Percentiles rank a stretch among this genome's conserved stretches.
These are phyloP conservation scores for Phialocephala subalpina DNA, from an alignment of 2,329 filamentous ascomycete genomes.

Conservation along the genomic window DNA sequence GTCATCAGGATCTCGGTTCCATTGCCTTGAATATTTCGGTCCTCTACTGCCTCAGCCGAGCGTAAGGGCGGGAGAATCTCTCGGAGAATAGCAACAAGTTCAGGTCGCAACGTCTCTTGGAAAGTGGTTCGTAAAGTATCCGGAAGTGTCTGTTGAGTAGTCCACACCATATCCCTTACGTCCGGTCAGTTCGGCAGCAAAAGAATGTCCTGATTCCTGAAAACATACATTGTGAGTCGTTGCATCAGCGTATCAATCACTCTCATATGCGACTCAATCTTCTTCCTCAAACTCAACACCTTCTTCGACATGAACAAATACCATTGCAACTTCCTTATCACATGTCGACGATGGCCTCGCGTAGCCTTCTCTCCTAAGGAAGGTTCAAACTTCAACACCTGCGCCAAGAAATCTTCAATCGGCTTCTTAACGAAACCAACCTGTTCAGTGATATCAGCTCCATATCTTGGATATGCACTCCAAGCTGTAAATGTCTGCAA, in stretches of 20 bases:
- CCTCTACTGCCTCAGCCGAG: too few relatives aligned
- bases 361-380: constrained; percentile 17
- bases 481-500: constrained; percentile 22
- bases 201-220: too few relatives aligned
- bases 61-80: too few relatives aligned
- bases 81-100: too few relatives aligned
- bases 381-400: constrained; percentile 22
- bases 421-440: constrained; percentile 17
- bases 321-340: not conserved
- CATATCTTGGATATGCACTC: constrained; percentile 22
- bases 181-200: too few relatives aligned
- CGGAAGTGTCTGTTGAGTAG: too few relatives aligned
- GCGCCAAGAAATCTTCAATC: constrained; percentile 16
- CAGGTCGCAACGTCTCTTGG: too few relatives aligned
- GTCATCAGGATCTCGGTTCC: too few relatives aligned
- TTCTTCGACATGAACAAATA: not conserved
- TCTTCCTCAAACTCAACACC: not conserved
- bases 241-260: not conserved
- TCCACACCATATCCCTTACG: too few relatives aligned
- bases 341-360: not conserved
- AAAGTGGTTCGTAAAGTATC: too few relatives aligned
- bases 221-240: too few relatives aligned
- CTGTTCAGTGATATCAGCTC: constrained; percentile 17
- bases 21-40: too few relatives aligned
- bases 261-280: not conserved